These are phyloP conservation scores for Tylopilus cervinicoccineus DNA, from an alignment of 768 basidiomycete species.

Conservation along the genomic window DNA sequence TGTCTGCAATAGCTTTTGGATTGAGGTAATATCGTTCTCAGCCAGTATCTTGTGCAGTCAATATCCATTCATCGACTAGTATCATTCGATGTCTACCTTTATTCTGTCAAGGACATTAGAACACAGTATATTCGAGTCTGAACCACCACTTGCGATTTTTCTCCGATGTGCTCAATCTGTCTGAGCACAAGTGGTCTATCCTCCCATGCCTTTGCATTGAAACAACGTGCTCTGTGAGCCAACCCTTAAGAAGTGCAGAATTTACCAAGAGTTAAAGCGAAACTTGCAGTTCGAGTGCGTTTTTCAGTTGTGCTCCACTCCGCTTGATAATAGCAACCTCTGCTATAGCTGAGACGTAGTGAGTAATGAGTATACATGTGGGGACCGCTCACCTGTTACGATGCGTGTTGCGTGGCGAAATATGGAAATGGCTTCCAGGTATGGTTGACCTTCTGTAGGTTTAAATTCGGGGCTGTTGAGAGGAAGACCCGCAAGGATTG, in stretches of 20 bases:
- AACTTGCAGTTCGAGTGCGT: conserved; percentile 71
- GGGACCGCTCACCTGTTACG: conserved; percentile 51
- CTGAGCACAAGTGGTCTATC: conserved; percentile 78
- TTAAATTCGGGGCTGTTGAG: conserved; percentile 68
- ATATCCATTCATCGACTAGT: background rate
- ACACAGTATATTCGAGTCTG: background rate
- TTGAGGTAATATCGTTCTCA: conserved; percentile 63
- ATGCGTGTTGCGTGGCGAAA: conserved; percentile 79
- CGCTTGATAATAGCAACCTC: conserved; percentile 69
- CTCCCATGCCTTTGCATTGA: conserved; percentile 90
- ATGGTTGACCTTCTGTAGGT: conserved; percentile 63
- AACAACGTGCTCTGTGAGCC: conserved; percentile 58
- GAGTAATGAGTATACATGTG: background rate
- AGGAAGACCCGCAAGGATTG: conserved; percentile 67
- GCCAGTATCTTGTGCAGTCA: conserved; percentile 58
- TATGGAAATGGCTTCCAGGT: conserved; percentile 63
- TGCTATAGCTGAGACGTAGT: conserved; percentile 55
- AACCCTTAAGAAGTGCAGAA: background rate
- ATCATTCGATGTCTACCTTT: conserved; percentile 15
- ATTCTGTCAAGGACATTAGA: conserved; percentile 18
- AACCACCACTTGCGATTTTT: conserved; percentile 67
- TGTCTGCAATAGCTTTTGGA: conserved; percentile 53
- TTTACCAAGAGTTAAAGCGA: background rate
- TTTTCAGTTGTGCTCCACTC: conserved; percentile 63
- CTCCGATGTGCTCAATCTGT: conserved; percentile 88